Evolutionary conservation across 2,329 filamentous ascomycete species (phyloP).

Genomic region (Penicillium sp.): DNA sequence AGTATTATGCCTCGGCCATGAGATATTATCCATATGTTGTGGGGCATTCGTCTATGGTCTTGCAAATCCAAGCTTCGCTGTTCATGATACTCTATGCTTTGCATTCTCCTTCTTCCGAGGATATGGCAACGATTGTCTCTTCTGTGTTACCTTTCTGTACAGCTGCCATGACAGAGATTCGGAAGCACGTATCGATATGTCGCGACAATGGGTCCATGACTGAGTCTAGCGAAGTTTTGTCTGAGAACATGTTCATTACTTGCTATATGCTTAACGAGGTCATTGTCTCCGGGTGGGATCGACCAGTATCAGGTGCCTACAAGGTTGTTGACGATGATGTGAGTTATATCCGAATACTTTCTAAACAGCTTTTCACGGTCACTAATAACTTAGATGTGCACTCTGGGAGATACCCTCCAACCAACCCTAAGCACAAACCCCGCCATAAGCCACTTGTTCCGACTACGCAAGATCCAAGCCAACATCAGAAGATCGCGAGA

Average conservation of each 20-base stretch:
- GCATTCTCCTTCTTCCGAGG: slow-evolving; percentile 28
- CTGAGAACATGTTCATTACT: slow-evolving; percentile 29
- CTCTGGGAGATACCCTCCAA: slow-evolving; percentile 24
- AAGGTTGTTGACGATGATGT: slow-evolving; percentile 28
- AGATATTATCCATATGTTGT: slow-evolving; percentile 29
- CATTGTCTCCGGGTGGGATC: slow-evolving; percentile 29
- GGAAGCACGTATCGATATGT: slow-evolving; percentile 17
- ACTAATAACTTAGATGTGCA: slow-evolving; percentile 20
- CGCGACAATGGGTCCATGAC: slow-evolving; percentile 10
- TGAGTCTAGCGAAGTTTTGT: slow-evolving; percentile 14
- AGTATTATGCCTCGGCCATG: slow-evolving; percentile 26
- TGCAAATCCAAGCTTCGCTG: slow-evolving; percentile 30
- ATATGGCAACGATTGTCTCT: slow-evolving; percentile 25
- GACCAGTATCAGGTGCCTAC: slow-evolving; percentile 28
- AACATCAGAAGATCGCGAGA: slow-evolving; percentile 25
- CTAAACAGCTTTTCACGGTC: neutral
- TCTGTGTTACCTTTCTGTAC: slow-evolving; percentile 30
- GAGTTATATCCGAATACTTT: neutral
- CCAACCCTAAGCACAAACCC: slow-evolving; percentile 19
- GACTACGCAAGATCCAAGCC: slow-evolving; percentile 28
- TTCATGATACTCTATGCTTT: slow-evolving; percentile 29
- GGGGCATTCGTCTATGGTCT: slow-evolving; percentile 23
- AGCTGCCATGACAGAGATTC: slow-evolving; percentile 26
- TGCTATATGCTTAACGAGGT: slow-evolving; percentile 32
- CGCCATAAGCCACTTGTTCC: slow-evolving; percentile 26